Evolutionary conservation across 2,329 filamentous ascomycete species (phyloP).

Genomic region (Trichoderma sp.): DNA sequence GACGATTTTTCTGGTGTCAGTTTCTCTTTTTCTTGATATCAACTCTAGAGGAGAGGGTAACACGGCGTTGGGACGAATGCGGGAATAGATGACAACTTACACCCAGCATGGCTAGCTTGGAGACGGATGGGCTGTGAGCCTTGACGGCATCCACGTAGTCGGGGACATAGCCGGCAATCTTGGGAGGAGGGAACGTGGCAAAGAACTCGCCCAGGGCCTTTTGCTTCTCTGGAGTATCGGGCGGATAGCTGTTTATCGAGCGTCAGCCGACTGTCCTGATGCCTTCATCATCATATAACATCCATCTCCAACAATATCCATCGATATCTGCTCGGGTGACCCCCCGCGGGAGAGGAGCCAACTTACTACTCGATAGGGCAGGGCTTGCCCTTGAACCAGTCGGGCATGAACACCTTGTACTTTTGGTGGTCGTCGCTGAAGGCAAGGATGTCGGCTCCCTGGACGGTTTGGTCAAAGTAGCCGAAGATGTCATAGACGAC

Average conservation of each 20-base stretch:
- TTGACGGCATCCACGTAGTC: conserved; percentile 56
- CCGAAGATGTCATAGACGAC: conserved; percentile 69
- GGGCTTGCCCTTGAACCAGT: conserved; percentile 82
- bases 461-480: conserved; percentile 69
- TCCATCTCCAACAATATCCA: background rate
- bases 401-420: conserved; percentile 87
- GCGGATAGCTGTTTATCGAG: conserved; percentile 54
- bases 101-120: conserved; percentile 62
- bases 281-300: too few relatives aligned
- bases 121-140: conserved; percentile 55
- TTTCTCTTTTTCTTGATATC: background rate
- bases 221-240: conserved; percentile 64
- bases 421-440: conserved; percentile 58
- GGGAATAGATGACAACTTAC: conserved; percentile 43
- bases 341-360: background rate
- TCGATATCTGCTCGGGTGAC: background rate
- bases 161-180: conserved; percentile 53
- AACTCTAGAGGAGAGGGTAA: background rate
- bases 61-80: background rate
- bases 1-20: background rate
- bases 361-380: conserved; percentile 53
- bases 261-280: background rate
- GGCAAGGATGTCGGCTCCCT: conserved; percentile 68
- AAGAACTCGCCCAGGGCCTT: conserved; percentile 62
- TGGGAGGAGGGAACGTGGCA: conserved; percentile 49